Base-by-base conservation (phyloP, 140 eudicot species). In the Bidens hawaiensis region DNA sequence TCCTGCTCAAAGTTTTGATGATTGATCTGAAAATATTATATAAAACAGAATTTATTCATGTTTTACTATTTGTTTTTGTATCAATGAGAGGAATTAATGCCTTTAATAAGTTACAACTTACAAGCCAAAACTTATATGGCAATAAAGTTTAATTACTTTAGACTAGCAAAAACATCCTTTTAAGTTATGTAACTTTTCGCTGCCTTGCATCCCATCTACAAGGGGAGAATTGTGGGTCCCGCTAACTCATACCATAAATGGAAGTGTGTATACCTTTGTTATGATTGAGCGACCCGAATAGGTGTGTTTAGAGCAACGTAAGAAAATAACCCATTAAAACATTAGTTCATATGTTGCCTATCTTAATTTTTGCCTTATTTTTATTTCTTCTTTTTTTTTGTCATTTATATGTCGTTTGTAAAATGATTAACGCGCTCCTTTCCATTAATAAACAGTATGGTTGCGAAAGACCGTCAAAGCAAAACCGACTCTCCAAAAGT, bases 401-500 rank as follows among this genome's bases (percentile, higher is more conserved):
- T n/a, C 9, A 6, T 31, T 23, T 64, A 26, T 55, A 26, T 11
- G 33, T 51, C 27, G 0, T 4, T n/a, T 27, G 21, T 4, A 5
- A 46, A 23, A 6, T 55, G 47, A 24, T 65, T 18, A 56, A 33
- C 4, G 11, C 55, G 47, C 21, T 16, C 22, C n/a, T 56, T 53
- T 14, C 7, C 41, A 23, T 41, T 51, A 57, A 1, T 10, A 63
- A 50, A 38, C 67, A 82, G 59, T 59, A 93, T 93, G 96, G 96
- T 85, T n/a, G 87, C 88, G n/a, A 88, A 81, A 49, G 97, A 79
- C 60, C 85, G 77, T 24, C 75, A 84, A 42, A 79, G 74, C 75
- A 75, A 64, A 52, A 79, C 84, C 17, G 95, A 80, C 42, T 83
- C 94, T 50, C 64, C 90, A 15, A 94, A 83, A 74, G 97, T 80